A percentile compares a stretch with the other conserved stretches of the same genome.
Evolutionary conservation across 148 eudicot genomes (phyloP).

Genomic region (Dysphania ambrosioides): DNA sequence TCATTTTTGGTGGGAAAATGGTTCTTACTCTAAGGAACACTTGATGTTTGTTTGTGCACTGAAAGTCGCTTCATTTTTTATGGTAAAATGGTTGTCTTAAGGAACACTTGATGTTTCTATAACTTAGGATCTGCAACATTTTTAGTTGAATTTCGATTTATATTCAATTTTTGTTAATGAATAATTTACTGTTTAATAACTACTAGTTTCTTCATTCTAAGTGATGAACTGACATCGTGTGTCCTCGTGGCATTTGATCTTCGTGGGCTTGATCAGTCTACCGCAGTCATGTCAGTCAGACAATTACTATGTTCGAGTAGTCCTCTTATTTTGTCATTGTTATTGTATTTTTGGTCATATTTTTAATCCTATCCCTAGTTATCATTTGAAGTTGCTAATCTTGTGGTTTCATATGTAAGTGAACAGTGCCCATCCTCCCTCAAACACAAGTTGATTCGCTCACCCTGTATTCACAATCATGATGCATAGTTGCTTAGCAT

Average conservation of each 20-base stretch:
- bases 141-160: no score
- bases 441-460: neutral
- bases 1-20: neutral
- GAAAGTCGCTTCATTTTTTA: no score
- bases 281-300: neutral
- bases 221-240: no score
- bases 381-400: neutral
- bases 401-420: neutral
- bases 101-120: no score
- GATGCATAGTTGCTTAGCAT: neutral
- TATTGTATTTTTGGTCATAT: neutral
- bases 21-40: neutral
- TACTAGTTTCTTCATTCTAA: no score
- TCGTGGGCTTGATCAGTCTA: no score
- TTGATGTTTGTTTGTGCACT: no score
- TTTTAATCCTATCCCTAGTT: neutral
- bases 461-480: neutral
- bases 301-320: neutral
- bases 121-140: no score
- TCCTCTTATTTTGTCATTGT: neutral
- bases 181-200: no score
- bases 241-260: no score
- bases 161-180: no score
- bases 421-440: neutral
- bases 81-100: no score